Conservation (phyloP, 1,284 basidiomycete genomes). For the Leccinum pallidistipes region DNA sequence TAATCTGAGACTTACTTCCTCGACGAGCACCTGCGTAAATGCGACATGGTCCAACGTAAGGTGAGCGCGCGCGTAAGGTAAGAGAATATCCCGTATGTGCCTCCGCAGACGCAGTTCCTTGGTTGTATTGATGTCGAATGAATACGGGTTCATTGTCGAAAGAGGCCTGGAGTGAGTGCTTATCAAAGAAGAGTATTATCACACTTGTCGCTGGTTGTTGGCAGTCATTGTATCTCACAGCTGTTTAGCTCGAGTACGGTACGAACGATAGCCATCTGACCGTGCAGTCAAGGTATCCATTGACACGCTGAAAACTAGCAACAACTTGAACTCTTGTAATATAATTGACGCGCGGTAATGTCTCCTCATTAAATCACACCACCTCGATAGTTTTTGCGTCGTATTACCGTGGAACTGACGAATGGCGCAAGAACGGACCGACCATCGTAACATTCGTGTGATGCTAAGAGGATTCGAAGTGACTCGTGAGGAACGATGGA, state of each 20-base stretch:
- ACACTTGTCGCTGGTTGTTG: not conserved
- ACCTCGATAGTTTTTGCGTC: not conserved
- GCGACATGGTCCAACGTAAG: conserved; percentile 54
- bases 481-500: not conserved
- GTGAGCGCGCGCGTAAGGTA: conserved; percentile 54
- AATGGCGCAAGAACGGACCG: conserved; percentile 6
- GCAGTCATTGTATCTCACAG: not conserved
- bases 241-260: not conserved
- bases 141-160: conserved; percentile 17
- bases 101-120: conserved; percentile 37
- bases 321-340: not conserved
- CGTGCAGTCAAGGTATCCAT: not conserved
- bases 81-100: conserved; percentile 54
- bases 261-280: conserved; percentile 1
- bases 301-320: conserved; percentile 2
- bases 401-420: conserved; percentile 5
- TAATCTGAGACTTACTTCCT: conserved; percentile 40
- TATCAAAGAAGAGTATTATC: not conserved
- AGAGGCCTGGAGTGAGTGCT: not conserved
- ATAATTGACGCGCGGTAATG: conserved; percentile 1
- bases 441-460: conserved; percentile 1
- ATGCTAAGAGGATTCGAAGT: conserved; percentile 3
- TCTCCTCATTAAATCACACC: conserved; percentile 16
- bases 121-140: conserved; percentile 21
- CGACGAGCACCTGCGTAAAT: conserved; percentile 51